phyloP scores from a whole-genome alignment of 495 filamentous ascomycete species.

The Collariella sp. region DNA sequence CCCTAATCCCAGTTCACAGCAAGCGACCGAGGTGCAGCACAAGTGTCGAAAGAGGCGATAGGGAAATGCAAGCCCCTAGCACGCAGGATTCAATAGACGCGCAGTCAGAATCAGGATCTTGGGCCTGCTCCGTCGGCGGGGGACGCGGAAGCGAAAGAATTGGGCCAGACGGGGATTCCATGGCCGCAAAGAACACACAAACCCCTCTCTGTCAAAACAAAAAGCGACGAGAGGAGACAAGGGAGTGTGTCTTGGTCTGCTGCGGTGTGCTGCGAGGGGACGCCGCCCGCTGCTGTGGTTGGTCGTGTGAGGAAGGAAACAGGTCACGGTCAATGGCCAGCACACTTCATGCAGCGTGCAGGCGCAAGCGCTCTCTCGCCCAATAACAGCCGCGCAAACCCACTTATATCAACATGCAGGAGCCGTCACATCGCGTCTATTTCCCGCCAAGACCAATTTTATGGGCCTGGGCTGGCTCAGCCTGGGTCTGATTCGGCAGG shows the following conservation, averaged over 20 bases:
- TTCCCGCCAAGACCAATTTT: slow-evolving; percentile 13
- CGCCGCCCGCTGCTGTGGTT: slow-evolving; percentile 4
- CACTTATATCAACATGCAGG: slow-evolving; percentile 16
- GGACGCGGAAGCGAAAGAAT: too few relatives aligned
- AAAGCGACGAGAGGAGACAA: too few relatives aligned
- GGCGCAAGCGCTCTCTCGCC: slow-evolving; percentile 28
- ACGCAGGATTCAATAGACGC: background rate
- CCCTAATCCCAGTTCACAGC: background rate
- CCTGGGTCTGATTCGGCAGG: slow-evolving; percentile 6
- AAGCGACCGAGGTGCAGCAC: background rate
- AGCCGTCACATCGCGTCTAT: slow-evolving; percentile 32
- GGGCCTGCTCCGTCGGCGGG: background rate
- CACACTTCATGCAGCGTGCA: slow-evolving; percentile 21
- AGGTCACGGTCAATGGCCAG: slow-evolving; percentile 6
- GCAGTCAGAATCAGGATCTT: background rate
- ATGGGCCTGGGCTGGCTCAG: too few relatives aligned
- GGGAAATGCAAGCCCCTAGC: too few relatives aligned
- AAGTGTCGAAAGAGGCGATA: too few relatives aligned
- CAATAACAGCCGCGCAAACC: slow-evolving; percentile 13
- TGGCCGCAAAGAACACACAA: too few relatives aligned
- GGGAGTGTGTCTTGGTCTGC: too few relatives aligned
- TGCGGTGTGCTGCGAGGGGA: background rate
- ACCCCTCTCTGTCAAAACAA: background rate
- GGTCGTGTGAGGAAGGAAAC: slow-evolving; percentile 9
- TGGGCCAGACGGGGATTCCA: too few relatives aligned